Conservation (phyloP, 305 asterid species). For the Fraxinus xanthoxyloides region DNA sequence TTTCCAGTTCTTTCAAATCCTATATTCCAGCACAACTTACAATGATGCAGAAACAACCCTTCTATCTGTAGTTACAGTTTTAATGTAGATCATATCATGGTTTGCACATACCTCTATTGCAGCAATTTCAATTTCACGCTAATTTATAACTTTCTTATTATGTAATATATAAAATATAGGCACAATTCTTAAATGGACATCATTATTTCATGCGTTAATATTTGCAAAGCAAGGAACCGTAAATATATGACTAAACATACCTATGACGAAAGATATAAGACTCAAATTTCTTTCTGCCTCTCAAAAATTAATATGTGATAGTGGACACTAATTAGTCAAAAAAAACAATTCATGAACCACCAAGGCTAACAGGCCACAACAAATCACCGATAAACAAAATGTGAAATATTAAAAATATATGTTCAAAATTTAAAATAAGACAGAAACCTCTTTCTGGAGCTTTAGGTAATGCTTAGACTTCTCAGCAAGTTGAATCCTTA, state of each 20-base stretch:
- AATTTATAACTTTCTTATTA: background rate
- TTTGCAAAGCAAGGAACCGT: background rate
- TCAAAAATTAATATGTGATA: background rate
- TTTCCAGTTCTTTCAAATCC: background rate
- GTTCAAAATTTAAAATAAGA: background rate
- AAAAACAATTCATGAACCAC: background rate
- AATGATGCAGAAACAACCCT: background rate
- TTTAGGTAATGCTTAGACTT: constrained; percentile 68
- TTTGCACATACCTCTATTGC: background rate
- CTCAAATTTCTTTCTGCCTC: constrained; percentile 1
- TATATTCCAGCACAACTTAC: background rate
- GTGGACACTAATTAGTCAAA: background rate
- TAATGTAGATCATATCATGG: background rate
- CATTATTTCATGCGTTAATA: background rate
- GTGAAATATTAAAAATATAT: constrained; percentile 3
- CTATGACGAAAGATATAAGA: background rate
- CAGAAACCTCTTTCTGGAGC: constrained; percentile 83
- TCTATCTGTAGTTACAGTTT: background rate
- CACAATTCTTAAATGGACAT: background rate
- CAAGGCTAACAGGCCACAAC: background rate
- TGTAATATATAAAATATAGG: background rate
- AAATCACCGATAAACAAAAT: background rate
- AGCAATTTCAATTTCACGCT: background rate
- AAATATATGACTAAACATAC: background rate
- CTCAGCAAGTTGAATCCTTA: constrained; percentile 80